phyloP scores from a whole-genome alignment of 805 yeast species.

The Saccharomycopsis oosterbeekiorum region DNA sequence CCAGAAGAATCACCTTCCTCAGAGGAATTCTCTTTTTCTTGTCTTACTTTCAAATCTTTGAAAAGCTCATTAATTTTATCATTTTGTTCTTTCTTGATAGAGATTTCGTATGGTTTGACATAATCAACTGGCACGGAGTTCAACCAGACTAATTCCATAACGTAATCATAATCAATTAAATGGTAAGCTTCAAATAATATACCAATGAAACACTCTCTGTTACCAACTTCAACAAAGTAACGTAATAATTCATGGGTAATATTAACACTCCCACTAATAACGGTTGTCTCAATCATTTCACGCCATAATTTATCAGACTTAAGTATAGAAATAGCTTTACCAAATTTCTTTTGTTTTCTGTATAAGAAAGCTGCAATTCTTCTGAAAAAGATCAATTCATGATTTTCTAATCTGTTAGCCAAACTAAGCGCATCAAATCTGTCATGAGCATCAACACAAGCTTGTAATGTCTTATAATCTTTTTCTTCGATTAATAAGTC shows the following conservation, averaged over 20 bases:
- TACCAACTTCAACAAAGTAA: conserved; percentile 94
- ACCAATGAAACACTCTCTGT: conserved; percentile 90
- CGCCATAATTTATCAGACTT: conserved; percentile 92
- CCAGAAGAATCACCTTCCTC: conserved; percentile 33
- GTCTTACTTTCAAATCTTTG: conserved; percentile 61
- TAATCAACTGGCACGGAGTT: conserved; percentile 64
- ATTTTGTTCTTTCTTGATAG: conserved; percentile 72
- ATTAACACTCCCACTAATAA: conserved; percentile 65
- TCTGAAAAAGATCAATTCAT: conserved; percentile 83
- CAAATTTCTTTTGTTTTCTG: conserved; percentile 90
- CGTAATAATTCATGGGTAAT: conserved; percentile 82
- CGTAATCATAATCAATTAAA: conserved; percentile 69
- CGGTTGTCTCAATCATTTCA: conserved; percentile 88
- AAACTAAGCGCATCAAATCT: conserved; percentile 86
- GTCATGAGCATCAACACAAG: conserved; percentile 81
- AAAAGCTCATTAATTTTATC: conserved; percentile 54
- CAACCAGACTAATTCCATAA: conserved; percentile 86
- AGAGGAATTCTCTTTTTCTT: conserved; percentile 46
- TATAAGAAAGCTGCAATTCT: conserved; percentile 91
- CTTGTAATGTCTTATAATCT: conserved; percentile 82
- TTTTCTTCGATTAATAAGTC: conserved; percentile 93
- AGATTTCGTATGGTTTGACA: conserved; percentile 86
- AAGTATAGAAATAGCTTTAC: conserved; percentile 76
- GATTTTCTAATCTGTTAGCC: conserved; percentile 89
- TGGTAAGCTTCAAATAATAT: conserved; percentile 80